Evolutionary conservation across 805 yeast genomes (phyloP).

Genomic region (Kuraishia cidri): DNA sequence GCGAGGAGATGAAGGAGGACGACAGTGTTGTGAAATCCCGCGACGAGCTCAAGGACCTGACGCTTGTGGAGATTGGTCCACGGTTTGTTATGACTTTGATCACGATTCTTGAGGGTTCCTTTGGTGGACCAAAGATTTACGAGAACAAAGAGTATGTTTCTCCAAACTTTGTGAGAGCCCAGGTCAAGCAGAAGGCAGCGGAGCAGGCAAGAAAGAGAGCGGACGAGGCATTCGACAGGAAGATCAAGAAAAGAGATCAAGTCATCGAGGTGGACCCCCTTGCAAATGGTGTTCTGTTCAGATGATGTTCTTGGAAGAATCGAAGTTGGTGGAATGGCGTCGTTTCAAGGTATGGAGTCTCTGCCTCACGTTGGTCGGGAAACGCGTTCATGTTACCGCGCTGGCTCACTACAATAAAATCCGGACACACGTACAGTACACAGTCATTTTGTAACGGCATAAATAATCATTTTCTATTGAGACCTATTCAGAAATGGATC

Average conservation of each 20-base stretch:
- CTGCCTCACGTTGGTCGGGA: too few relatives aligned
- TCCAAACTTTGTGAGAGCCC: slow-evolving; percentile 93
- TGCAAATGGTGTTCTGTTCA: slow-evolving; percentile 70
- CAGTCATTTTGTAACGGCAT: too few relatives aligned
- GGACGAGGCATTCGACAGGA: slow-evolving; percentile 70
- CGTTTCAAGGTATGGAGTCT: too few relatives aligned
- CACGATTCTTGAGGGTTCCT: slow-evolving; percentile 90
- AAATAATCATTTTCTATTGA: too few relatives aligned
- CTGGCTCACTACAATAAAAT: too few relatives aligned
- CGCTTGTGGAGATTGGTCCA: slow-evolving; percentile 93
- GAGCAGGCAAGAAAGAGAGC: slow-evolving; percentile 69
- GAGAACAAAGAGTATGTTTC: slow-evolving; percentile 96
- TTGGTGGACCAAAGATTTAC: slow-evolving; percentile 95
- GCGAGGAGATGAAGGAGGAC: slow-evolving; percentile 46
- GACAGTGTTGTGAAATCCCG: slow-evolving; percentile 12
- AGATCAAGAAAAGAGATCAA: slow-evolving; percentile 66
- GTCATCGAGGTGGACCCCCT: slow-evolving; percentile 76
- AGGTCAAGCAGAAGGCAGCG: slow-evolving; percentile 72
- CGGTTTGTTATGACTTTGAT: slow-evolving; percentile 89
- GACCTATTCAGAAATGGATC: too few relatives aligned
- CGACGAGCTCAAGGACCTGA: slow-evolving; percentile 44
- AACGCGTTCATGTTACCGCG: too few relatives aligned
- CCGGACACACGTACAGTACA: too few relatives aligned
- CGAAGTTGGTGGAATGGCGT: too few relatives aligned
- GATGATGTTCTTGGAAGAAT: too few relatives aligned